Base-by-base conservation (phyloP, 352 stramenopile species). In the Globisporangium megalacanthum region DNA sequence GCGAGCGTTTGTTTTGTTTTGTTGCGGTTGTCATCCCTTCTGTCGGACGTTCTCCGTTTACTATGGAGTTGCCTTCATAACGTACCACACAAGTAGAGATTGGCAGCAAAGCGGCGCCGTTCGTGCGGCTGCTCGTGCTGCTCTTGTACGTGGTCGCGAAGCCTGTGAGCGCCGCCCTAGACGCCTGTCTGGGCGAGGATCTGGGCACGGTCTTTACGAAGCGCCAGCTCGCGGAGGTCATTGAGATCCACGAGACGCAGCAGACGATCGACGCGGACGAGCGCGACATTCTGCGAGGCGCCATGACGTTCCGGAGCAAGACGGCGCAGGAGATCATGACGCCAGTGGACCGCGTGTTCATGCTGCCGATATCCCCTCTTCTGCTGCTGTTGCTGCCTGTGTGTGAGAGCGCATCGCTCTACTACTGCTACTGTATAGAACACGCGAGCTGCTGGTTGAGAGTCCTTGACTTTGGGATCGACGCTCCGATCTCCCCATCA, bases 241-340 rank as follows among this genome's bases (percentile, higher is more conserved):
- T 99, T 45, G 83, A 98, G 54, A 96, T 99, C 60, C 96, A 99
- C 72, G 90, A 98, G 6, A 79, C 97, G 62, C 70, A 97, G 60
- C 77, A 93, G 45, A 88, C 95, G 60, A 88, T 99, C 37, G 83
- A 98, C 74, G 72, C 89, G 29, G 95, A 99, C 45, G 96, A 96
- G 63, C 84, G 91, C 48, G 79, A 77, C 42, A 97, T 98, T 48
- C 96, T 99, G 79, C 88, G 82, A 41, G 96, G 96, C 11, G 97
- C 97, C 5, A 85, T 99, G 61, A 88, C 88, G 53, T 98, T 97
- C 70, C 91, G 97, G 54, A 78, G 79, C 61, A 96, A 97, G 54
- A 78, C 69, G 1, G 96, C 97, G 9, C 70, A 69, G 14, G 88
- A 97, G 50, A 94, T 98, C 50, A 99, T 99, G 93, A 99, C 96